Base-by-base conservation (phyloP, 2,329 filamentous ascomycete genomes). In the Ceratocystis colombiana region DNA sequence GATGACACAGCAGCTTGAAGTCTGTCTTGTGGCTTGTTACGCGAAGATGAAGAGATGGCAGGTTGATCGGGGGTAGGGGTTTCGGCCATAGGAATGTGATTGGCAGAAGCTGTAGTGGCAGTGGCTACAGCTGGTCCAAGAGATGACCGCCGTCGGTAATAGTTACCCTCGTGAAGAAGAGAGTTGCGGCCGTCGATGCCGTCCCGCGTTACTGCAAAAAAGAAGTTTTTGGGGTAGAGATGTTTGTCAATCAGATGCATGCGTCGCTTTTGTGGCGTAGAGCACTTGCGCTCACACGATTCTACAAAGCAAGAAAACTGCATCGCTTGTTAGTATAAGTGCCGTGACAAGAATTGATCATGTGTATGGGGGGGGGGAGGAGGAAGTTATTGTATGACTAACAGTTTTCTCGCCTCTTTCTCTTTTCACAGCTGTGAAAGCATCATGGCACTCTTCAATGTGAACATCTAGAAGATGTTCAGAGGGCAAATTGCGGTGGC, bases 241-340 rank as follows among this genome's bases (percentile, higher is more conserved):
- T 99, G 94, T 77, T 96, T 96, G 78, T 96, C 92, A 70, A 96
- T 90, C 70, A 96, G 80, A 78, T 99, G 93, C 74, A 90, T 84
- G 44, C 89, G 83, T 57, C 94, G 84, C 76, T 96, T 97, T 72
- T 89, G 86, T 37, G 88, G 86, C 3, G 89, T 91, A 66, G 84
- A 85, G 76, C 92, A 96, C 73, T 90, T 86, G 70, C 88, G 84
- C 68, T 94, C 89, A 75, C 94, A 99, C 62, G 82, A 86, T 72
- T 96, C 88, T 5, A 96, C 86, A 72, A 97, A 95, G 77, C 94
- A 99, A 4, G 84, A 86, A 75, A 88, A 96, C 85, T 94, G 68
- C 15, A 30, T 44, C 22, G 25, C 20, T 2, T 57, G 64, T 28
- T 64, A 68, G 71, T 64, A 72, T 62, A 30, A n/a, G 1, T 63